These are phyloP conservation scores for Solanum phureja DNA, from an alignment of 257 asterid species.

Conservation along the genomic window DNA sequence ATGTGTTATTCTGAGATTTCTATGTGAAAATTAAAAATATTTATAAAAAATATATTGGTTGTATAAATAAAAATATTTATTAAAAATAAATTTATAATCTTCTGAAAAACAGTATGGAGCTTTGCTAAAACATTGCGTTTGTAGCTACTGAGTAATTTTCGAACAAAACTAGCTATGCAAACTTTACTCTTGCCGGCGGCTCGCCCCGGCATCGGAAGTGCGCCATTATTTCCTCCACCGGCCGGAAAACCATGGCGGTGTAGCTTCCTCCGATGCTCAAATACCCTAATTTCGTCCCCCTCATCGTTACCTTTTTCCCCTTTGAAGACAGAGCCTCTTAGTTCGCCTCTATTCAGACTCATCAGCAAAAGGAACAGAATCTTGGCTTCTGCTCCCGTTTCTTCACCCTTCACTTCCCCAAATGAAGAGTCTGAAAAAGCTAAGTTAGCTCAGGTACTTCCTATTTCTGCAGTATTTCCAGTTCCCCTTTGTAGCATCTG, in stretches of 20 bases:
- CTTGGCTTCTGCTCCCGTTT: constrained; percentile 30
- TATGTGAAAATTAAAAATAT: too few relatives aligned
- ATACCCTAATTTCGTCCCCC: constrained; percentile 6
- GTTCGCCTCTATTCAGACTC: constrained; percentile 26
- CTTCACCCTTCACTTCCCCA: constrained; percentile 40
- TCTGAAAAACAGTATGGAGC: background rate
- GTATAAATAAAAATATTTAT: too few relatives aligned
- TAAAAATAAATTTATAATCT: background rate
- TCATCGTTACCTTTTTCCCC: constrained; percentile 29
- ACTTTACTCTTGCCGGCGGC: constrained; percentile 70
- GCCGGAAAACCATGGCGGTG: constrained; percentile 5
- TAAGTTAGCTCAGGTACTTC: constrained; percentile 78
- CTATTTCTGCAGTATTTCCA: background rate
- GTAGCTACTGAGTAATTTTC: background rate
- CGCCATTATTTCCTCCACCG: constrained; percentile 23
- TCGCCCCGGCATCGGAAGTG: constrained; percentile 42
- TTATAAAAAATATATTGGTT: too few relatives aligned
- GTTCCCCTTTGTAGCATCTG: background rate
- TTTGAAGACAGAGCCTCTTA: constrained; percentile 18
- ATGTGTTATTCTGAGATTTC: too few relatives aligned
- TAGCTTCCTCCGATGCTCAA: constrained; percentile 2
- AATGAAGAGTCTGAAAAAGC: constrained; percentile 65
- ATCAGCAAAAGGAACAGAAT: constrained; percentile 9
- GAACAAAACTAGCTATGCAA: constrained; percentile 42
- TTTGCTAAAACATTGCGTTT: background rate